These are phyloP conservation scores for Naegleria lovaniensis DNA, from an alignment of 208 protist genomes.

Conservation along the genomic window DNA sequence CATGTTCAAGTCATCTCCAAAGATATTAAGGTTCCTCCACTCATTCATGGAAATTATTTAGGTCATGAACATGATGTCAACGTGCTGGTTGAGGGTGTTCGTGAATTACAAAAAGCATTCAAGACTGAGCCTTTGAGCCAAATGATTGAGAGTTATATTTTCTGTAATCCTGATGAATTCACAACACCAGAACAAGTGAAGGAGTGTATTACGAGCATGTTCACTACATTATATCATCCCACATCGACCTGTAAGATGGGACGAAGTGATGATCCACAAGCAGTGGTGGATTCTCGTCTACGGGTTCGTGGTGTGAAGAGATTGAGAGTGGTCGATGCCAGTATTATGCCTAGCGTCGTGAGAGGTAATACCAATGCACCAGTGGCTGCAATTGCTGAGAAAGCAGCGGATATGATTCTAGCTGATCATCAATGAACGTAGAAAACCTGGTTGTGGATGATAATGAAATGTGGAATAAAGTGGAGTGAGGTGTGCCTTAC, in stretches of 20 bases:
- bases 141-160: not conserved
- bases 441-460: too few relatives aligned
- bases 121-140: not conserved
- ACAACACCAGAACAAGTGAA: not conserved
- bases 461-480: too few relatives aligned
- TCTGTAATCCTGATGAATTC: not conserved
- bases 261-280: not conserved
- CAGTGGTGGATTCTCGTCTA: slow-evolving; percentile 35
- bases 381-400: slow-evolving; percentile 36
- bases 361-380: slow-evolving; percentile 46
- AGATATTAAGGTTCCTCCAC: not conserved
- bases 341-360: slow-evolving; percentile 43
- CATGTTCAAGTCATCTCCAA: not conserved
- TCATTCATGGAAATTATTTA: slow-evolving; percentile 5
- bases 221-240: slow-evolving; percentile 35
- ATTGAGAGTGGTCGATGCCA: slow-evolving; percentile 44
- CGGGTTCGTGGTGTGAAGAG: slow-evolving; percentile 31
- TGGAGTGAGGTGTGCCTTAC: too few relatives aligned
- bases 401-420: not conserved
- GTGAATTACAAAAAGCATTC: not conserved
- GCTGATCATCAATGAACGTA: not conserved
- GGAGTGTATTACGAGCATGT: not conserved
- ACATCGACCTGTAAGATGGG: slow-evolving; percentile 45
- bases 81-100: not conserved
- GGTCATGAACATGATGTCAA: not conserved